phyloP scores from a whole-genome alignment of 345 rosid species.

The Syzygium oleosum region DNA sequence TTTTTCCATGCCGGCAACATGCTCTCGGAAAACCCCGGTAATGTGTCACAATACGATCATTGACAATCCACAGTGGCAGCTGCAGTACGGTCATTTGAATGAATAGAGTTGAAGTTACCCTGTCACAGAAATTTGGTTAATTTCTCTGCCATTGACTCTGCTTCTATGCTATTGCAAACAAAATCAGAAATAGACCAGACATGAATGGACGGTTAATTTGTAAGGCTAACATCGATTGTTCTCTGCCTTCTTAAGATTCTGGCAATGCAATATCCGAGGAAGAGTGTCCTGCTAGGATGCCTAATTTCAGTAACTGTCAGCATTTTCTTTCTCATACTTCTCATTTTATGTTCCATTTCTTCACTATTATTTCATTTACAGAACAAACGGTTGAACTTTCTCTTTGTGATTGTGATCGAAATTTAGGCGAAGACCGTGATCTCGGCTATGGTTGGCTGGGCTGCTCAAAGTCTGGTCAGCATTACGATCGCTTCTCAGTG shows the following conservation, averaged over 20 bases:
- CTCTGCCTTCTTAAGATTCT: constrained; percentile 1
- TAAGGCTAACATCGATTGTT: background rate
- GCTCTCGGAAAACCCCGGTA: background rate
- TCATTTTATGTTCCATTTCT: background rate
- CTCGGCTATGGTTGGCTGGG: constrained; percentile 14
- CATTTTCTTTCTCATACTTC: background rate
- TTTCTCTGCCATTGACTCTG: background rate
- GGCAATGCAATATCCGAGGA: constrained; percentile 20
- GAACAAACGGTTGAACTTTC: background rate
- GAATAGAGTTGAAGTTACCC: background rate
- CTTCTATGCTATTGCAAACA: background rate
- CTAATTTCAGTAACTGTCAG: constrained; percentile 11
- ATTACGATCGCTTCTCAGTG: background rate
- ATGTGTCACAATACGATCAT: background rate
- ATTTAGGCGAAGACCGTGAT: constrained; percentile 11
- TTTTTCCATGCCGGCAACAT: background rate
- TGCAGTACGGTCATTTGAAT: background rate
- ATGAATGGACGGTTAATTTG: background rate
- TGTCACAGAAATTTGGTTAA: background rate
- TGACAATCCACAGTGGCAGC: background rate
- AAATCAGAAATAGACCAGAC: background rate
- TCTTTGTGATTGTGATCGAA: background rate
- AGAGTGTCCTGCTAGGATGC: constrained; percentile 12
- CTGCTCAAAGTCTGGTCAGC: constrained; percentile 19
- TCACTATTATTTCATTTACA: background rate